These are phyloP conservation scores for Eimeria praecox DNA, from an alignment of 169 alveolate species.

Conservation along the genomic window DNA sequence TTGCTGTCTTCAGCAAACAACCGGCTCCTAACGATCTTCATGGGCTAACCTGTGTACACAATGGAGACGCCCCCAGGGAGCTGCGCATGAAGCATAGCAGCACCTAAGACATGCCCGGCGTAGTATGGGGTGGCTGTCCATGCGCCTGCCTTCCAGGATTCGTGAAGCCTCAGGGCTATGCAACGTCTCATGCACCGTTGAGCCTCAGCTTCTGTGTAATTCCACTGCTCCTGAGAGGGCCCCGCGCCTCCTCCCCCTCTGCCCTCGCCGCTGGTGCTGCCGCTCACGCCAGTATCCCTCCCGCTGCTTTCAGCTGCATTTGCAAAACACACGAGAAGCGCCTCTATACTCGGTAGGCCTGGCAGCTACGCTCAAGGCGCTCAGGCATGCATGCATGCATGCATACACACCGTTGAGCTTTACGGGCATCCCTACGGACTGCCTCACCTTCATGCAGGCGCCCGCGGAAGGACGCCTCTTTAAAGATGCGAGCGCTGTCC, in stretches of 20 bases:
- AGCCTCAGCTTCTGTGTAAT: conserved; percentile 91
- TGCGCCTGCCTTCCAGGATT: conserved; percentile 83
- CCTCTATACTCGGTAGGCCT: neutral
- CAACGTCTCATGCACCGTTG: conserved; percentile 92
- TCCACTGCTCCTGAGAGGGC: conserved; percentile 88
- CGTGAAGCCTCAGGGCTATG: conserved; percentile 94
- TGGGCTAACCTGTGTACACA: conserved; percentile 96
- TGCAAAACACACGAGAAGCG: neutral
- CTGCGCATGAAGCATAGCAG: conserved; percentile 98
- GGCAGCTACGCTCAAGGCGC: neutral
- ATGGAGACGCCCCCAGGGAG: conserved; percentile 87
- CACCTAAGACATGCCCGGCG: conserved; percentile 99
- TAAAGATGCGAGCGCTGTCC: conserved; percentile 96
- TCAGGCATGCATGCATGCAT: neutral
- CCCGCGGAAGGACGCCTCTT: conserved; percentile 86
- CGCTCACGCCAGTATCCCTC: neutral
- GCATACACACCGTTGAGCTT: neutral
- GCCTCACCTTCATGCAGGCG: conserved; percentile 51
- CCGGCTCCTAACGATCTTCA: neutral
- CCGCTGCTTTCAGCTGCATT: conserved; percentile 19
- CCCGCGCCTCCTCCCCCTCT: neutral
- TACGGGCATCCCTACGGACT: neutral
- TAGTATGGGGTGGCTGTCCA: conserved; percentile 96
- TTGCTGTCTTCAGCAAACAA: neutral
- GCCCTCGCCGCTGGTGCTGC: conserved; percentile 38